Evolutionary conservation across 2,329 filamentous ascomycete species (phyloP).

Genomic region (Colletotrichum viniferum): DNA sequence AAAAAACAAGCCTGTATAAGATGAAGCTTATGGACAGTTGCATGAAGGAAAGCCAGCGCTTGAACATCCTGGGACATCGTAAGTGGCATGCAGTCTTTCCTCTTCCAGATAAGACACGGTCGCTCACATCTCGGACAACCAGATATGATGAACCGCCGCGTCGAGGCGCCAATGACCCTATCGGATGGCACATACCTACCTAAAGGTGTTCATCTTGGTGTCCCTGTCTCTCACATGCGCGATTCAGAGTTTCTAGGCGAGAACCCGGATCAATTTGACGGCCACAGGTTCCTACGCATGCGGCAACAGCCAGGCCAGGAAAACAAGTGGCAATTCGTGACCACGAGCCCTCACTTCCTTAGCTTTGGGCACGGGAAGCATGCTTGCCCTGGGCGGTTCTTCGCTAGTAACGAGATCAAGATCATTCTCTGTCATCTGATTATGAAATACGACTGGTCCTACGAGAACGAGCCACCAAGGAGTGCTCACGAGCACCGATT

Average conservation of each 20-base stretch:
- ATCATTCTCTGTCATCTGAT: not conserved
- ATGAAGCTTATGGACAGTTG: not conserved
- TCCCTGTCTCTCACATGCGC: not conserved
- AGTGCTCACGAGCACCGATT: not conserved
- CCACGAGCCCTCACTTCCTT: not conserved
- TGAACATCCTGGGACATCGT: not conserved
- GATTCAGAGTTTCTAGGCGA: not conserved
- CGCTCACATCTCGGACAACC: rapidly evolving
- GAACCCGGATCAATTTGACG: not conserved
- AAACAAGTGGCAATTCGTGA: not conserved
- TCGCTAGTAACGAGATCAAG: not conserved
- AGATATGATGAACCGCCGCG: not conserved
- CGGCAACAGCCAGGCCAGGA: not conserved
- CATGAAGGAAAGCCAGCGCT: not conserved
- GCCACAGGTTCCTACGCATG: not conserved
- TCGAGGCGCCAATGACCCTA: not conserved
- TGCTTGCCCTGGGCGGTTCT: not conserved
- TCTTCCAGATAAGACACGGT: too few relatives aligned
- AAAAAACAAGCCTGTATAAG: not conserved
- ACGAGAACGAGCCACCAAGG: not conserved
- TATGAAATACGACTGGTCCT: not conserved
- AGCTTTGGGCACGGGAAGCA: not conserved
- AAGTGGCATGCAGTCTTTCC: not conserved
- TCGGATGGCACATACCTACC: not conserved
- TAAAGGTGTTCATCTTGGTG: not conserved